A percentile compares a stretch with the other conserved stretches of the same genome.
These are phyloP conservation scores for Lepiota venenata DNA, from an alignment of 768 basidiomycete genomes.

Conservation along the genomic window DNA sequence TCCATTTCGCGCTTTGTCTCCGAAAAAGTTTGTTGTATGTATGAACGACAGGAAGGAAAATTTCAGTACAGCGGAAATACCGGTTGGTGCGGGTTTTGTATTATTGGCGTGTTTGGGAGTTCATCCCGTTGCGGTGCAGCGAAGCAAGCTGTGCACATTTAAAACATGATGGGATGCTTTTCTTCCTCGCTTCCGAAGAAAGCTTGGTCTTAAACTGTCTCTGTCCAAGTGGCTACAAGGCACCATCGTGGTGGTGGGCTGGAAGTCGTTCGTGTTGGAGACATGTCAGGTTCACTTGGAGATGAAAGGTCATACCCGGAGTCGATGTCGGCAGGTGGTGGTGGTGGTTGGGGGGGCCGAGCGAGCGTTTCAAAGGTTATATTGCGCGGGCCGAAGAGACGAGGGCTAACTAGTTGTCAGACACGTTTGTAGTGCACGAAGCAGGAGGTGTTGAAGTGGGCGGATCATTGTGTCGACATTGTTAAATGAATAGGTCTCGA, in stretches of 20 bases:
- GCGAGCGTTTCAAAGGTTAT: too few species aligned
- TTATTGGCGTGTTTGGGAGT: neutral
- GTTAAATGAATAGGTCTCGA: too few species aligned
- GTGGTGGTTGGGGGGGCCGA: too few species aligned
- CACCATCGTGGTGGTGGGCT: too few species aligned
- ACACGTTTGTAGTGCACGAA: too few species aligned
- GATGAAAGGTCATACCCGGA: neutral
- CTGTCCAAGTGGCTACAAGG: too few species aligned
- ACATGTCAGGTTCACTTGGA: neutral
- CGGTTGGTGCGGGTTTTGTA: neutral
- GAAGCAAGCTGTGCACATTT: too few species aligned
- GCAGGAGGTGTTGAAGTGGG: neutral
- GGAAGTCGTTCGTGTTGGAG: neutral
- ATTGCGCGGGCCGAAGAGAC: too few species aligned
- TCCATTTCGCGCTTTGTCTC: slow-evolving; percentile 4
- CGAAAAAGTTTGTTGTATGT: neutral
- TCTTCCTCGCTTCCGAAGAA: slow-evolving; percentile 1
- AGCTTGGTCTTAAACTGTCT: neutral
- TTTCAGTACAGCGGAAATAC: neutral
- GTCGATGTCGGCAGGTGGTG: neutral
- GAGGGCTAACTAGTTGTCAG: too few species aligned
- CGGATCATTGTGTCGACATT: too few species aligned
- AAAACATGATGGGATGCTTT: too few species aligned
- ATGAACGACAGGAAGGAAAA: neutral
- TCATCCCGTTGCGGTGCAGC: too few species aligned